Base-by-base conservation (phyloP, 2,329 filamentous ascomycete species). In the Trichophyton equinum region DNA sequence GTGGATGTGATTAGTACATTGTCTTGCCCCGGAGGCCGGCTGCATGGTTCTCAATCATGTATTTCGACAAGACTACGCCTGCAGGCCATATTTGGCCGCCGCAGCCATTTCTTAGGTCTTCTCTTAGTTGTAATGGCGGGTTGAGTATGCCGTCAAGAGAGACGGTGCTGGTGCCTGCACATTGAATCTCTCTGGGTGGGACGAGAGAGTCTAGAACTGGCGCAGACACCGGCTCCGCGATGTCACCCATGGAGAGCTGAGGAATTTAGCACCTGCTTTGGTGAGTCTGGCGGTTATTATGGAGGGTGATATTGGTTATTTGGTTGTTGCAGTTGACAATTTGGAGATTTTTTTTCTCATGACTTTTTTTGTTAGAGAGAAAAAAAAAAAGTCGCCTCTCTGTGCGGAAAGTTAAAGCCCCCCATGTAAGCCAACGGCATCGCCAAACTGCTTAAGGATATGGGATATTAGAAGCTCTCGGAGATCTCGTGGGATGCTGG, bases 71-170 rank as follows among this genome's bases (percentile, higher is more conserved):
- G 15, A 94, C 83, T 84, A 95, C 88, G 9, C 94, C 94, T 0
- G 92, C 92, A 2, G 91, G 92, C 94, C 94, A 97, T 9, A 95
- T 81, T 74, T 95, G 89, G 1, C 94, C 94, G 57, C 94, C 94
- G 73, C 94, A 97, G 63, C 94, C 94, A 64, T 88, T 84, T 61
- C 83, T 84, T 56, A 96, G 81, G 73, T 97, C 91, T 73, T 96
- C 91, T 68, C 89, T 87, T 15, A 97, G 82, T 63, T 82, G 79
- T 63, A 97, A 80, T 51, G 88, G 85, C 56, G 81, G 77, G 20
- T 79, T 74, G 38, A 96, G 79, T 59, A 94, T 81, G 44, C 88
- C 87, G 64, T 88, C 86, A 69, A 97, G 94, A 40, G 81, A 78
- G 18, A 84, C 71, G 25, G 69, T 70, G 3, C 77, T 80, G n/a